Conservation (phyloP, 2,329 filamentous ascomycete species). For the Leptographium procerum region DNA sequence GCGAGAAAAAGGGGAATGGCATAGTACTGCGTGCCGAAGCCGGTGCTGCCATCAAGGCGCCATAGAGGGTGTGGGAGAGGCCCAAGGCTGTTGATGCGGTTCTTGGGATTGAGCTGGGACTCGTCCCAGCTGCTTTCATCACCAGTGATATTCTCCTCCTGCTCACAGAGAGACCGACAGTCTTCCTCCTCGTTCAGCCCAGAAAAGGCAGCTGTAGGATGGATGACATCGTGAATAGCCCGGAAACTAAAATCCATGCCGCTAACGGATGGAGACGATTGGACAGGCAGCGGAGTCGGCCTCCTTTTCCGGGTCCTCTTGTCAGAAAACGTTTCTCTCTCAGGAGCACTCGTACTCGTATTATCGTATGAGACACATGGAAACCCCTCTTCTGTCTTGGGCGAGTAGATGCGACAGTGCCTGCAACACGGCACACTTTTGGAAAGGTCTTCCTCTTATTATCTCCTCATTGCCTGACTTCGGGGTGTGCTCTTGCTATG, state of each 20-base stretch:
- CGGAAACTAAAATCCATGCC: constrained; percentile 42
- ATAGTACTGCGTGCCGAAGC: constrained; percentile 46
- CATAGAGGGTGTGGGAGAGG: constrained; percentile 33
- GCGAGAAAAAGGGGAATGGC: constrained; percentile 40
- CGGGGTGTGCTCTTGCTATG: not conserved
- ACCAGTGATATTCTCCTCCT: not conserved
- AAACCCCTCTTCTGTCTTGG: not conserved
- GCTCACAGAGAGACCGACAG: not conserved
- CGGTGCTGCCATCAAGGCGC: constrained; percentile 48
- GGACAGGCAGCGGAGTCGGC: not conserved
- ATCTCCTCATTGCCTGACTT: not conserved
- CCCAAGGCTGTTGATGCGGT: constrained; percentile 45
- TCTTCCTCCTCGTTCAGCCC: constrained; percentile 1
- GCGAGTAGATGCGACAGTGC: not conserved
- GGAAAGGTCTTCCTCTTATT: not conserved
- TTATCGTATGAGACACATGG: no score
- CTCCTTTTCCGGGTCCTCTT: not conserved
- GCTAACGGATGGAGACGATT: not conserved
- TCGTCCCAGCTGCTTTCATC: constrained; percentile 27
- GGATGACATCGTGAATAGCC: constrained; percentile 43
- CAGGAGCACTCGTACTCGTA: not conserved
- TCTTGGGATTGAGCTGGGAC: constrained; percentile 48
- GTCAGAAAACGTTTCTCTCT: not conserved
- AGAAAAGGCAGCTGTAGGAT: constrained; percentile 44
- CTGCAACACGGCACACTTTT: not conserved